These are phyloP conservation scores for Trametes punicea DNA, from an alignment of 768 basidiomycete species.

Conservation along the genomic window DNA sequence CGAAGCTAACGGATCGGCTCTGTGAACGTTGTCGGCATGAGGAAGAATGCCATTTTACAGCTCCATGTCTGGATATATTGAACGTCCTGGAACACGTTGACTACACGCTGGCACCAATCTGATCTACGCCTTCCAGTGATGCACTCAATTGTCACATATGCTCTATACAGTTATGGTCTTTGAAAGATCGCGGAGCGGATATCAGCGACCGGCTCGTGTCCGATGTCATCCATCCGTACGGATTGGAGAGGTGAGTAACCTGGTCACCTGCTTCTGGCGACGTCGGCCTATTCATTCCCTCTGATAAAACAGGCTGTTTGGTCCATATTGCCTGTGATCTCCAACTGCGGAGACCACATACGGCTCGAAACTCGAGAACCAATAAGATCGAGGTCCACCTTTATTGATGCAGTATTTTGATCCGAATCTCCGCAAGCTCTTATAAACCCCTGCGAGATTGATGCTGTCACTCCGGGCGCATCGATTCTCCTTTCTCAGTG, in stretches of 20 bases:
- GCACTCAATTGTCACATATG: neutral
- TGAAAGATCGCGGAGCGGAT: too few relatives aligned
- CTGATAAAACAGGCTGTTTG: neutral
- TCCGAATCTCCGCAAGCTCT: conserved; percentile 22
- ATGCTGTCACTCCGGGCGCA: conserved; percentile 10
- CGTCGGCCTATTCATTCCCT: conserved; percentile 2
- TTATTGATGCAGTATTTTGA: conserved; percentile 21
- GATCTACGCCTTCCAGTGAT: neutral
- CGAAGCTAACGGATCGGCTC: too few relatives aligned
- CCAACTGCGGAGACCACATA: conserved; percentile 5
- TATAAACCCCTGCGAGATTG: conserved; percentile 13
- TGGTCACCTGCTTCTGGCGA: neutral
- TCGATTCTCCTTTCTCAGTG: conserved; percentile 18
- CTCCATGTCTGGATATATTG: neutral
- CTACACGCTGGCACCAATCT: neutral
- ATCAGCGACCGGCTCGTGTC: neutral
- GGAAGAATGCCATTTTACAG: neutral
- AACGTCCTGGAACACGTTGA: neutral
- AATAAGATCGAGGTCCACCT: conserved; percentile 1
- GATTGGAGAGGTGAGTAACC: conserved; percentile 4
- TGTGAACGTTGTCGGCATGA: neutral
- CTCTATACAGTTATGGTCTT: too few relatives aligned
- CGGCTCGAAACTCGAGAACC: neutral
- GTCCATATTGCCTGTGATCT: neutral
- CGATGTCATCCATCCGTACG: neutral